Conservation (phyloP, 768 basidiomycete genomes). For the Mycena albidolilacea region DNA sequence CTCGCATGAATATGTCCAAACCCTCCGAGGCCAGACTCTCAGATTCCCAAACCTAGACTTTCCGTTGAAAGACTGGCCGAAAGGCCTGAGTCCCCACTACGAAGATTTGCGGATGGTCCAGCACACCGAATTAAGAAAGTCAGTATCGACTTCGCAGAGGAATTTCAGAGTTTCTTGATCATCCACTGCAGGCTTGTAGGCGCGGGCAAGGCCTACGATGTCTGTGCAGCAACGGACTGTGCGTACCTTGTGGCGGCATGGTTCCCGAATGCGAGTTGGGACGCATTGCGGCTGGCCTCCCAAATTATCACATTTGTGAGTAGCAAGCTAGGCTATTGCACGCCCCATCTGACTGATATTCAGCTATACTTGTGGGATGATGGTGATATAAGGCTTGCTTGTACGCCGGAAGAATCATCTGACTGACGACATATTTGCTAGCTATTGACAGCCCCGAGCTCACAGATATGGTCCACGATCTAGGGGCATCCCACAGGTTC, state of each 20-base stretch:
- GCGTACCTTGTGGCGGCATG: neutral
- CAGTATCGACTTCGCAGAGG: no score
- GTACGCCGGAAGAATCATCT: neutral
- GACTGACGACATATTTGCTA: neutral
- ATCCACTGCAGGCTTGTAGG: neutral
- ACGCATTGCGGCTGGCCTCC: neutral
- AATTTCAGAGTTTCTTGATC: neutral
- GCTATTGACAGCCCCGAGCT: neutral
- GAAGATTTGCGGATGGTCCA: slow-evolving; percentile 3
- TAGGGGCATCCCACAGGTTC: neutral
- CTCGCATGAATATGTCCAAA: slow-evolving; percentile 5
- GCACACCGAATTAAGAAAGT: slow-evolving; percentile 10
- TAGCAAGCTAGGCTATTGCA: neutral
- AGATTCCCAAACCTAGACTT: neutral
- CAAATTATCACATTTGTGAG: neutral
- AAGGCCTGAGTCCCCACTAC: neutral
- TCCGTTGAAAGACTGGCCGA: slow-evolving; percentile 8
- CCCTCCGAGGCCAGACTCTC: neutral
- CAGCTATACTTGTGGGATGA: slow-evolving; percentile 1
- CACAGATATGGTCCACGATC: neutral
- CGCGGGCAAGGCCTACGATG: neutral
- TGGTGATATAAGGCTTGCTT: neutral
- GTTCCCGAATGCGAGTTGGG: neutral
- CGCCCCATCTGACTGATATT: neutral
- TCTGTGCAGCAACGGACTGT: neutral